These are phyloP conservation scores for Streptanthus diversifolius DNA, from an alignment of 345 rosid species.

Conservation along the genomic window DNA sequence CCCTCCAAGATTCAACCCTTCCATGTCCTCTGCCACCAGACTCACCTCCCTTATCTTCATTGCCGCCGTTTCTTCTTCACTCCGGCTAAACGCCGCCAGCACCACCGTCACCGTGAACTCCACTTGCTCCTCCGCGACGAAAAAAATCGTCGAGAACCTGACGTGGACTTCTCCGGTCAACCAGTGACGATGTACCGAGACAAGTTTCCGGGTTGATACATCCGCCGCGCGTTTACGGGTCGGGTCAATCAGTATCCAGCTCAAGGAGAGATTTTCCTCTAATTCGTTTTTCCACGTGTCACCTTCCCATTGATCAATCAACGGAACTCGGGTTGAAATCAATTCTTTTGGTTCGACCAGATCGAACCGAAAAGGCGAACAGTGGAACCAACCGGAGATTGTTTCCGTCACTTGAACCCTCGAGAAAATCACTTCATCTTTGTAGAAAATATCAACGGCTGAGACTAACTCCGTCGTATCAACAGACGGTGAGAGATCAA, in stretches of 20 bases:
- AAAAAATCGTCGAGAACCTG: slow-evolving; percentile 39
- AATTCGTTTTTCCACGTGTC: slow-evolving; percentile 42
- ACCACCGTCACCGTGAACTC: slow-evolving; percentile 45
- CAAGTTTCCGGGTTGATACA: slow-evolving; percentile 49
- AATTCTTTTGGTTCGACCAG: slow-evolving; percentile 48
- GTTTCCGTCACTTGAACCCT: slow-evolving; percentile 51
- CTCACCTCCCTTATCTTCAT: slow-evolving; percentile 60
- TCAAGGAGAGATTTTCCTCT: slow-evolving; percentile 52
- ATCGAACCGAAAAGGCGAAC: slow-evolving; percentile 63
- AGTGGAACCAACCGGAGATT: slow-evolving; percentile 47
- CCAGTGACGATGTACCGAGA: slow-evolving; percentile 64
- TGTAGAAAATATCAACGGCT: slow-evolving; percentile 62
- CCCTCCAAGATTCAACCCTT: slow-evolving; percentile 58
- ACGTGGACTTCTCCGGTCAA: slow-evolving; percentile 56
- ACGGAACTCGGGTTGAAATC: slow-evolving; percentile 24
- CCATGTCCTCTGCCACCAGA: slow-evolving; percentile 60
- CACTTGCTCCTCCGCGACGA: slow-evolving; percentile 33
- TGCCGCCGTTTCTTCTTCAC: slow-evolving; percentile 41
- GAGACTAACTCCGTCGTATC: slow-evolving; percentile 43
- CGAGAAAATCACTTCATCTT: slow-evolving; percentile 40
- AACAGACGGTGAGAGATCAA: slow-evolving; percentile 1
- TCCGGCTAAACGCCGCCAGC: slow-evolving; percentile 28
- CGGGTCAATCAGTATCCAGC: slow-evolving; percentile 74
- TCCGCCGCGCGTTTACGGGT: slow-evolving; percentile 43
- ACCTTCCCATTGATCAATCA: slow-evolving; percentile 2